These are phyloP conservation scores for Thelonectria blattea DNA, from an alignment of 2,329 filamentous ascomycete genomes.

Conservation along the genomic window DNA sequence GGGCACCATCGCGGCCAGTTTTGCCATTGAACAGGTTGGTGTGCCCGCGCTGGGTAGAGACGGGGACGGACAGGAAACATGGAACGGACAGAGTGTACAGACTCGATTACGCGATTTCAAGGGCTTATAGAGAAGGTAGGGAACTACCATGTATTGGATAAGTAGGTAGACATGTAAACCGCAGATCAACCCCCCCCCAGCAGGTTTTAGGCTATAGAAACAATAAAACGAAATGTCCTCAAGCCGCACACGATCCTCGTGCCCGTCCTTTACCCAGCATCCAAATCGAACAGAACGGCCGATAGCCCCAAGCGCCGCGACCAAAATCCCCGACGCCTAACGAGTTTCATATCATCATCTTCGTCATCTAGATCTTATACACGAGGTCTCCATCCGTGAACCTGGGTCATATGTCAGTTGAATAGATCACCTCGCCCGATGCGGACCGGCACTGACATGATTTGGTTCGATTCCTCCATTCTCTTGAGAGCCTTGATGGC, in stretches of 20 bases:
- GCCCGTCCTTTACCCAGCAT: neutral
- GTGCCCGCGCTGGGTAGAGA: conserved; percentile 66
- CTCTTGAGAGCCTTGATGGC: conserved; percentile 77
- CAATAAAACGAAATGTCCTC: conserved; percentile 13
- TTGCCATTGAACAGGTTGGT: conserved; percentile 93
- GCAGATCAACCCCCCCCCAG: neutral
- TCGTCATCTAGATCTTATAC: conserved; percentile 67
- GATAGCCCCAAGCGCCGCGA: neutral
- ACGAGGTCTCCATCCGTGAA: conserved; percentile 68
- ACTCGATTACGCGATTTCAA: conserved; percentile 60
- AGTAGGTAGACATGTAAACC: conserved; percentile 3
- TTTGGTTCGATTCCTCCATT: conserved; percentile 84
- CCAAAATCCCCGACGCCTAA: conserved; percentile 19
- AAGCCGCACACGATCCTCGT: neutral
- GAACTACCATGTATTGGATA: neutral
- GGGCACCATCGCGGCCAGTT: conserved; percentile 84
- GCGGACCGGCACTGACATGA: conserved; percentile 74
- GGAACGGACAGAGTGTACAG: conserved; percentile 64
- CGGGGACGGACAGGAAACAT: conserved; percentile 58
- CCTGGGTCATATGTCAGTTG: conserved; percentile 47
- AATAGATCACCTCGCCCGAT: neutral
- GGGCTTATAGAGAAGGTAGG: conserved; percentile 40
- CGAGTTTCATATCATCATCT: conserved; percentile 4
- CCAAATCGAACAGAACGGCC: conserved; percentile 1
- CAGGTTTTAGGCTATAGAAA: conserved; percentile 19